phyloP scores from a whole-genome alignment of 2,329 filamentous ascomycete genomes.

The Fusarium kyushuense region DNA sequence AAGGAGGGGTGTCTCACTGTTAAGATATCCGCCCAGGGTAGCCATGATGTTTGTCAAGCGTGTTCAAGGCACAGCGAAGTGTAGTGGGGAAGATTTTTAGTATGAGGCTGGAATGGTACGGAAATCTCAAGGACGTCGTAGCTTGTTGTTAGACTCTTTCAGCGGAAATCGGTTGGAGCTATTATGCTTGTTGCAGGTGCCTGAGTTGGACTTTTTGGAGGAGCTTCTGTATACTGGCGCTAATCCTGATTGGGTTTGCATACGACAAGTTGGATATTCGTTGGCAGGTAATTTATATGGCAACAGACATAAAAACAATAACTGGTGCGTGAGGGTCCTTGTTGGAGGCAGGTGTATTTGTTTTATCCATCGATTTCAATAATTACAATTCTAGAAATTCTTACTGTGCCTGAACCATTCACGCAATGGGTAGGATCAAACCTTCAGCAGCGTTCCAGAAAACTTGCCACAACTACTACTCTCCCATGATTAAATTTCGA shows the following conservation, averaged over 20 bases:
- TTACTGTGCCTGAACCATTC: neutral
- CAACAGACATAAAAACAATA: neutral
- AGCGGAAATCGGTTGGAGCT: conserved; percentile 20
- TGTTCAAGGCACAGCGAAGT: neutral
- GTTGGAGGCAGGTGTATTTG: too few relatives aligned
- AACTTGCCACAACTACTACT: neutral
- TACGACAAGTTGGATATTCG: neutral
- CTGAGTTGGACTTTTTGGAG: conserved; percentile 45
- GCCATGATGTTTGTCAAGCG: conserved; percentile 53
- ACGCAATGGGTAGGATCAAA: neutral
- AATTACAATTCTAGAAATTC: neutral
- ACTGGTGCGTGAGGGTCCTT: neutral
- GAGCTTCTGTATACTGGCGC: conserved; percentile 35
- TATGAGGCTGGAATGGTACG: neutral
- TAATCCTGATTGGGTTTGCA: conserved; percentile 39
- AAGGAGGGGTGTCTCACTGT: conserved; percentile 52
- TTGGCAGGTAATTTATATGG: neutral
- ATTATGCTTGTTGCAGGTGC: conserved; percentile 26
- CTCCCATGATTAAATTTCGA: too few relatives aligned
- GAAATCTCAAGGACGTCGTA: neutral
- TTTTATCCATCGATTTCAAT: neutral
- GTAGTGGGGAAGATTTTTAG: neutral
- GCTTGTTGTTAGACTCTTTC: neutral
- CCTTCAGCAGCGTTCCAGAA: neutral
- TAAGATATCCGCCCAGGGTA: conserved; percentile 59